Base-by-base conservation (phyloP, 352 stramenopile genomes). In the Globisporangium emineosum region DNA sequence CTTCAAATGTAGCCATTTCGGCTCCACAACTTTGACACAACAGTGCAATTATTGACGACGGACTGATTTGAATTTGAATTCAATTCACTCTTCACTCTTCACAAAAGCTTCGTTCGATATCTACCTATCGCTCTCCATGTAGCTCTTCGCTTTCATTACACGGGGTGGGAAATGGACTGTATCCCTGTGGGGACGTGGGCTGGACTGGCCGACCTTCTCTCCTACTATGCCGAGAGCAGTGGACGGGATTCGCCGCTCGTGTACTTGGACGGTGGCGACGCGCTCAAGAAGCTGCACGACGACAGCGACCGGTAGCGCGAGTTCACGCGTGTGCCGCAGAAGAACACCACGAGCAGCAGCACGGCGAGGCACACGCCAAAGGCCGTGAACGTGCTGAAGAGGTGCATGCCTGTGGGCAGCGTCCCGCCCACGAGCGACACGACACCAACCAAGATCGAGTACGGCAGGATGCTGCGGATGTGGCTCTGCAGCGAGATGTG, bases 381-480 rank as follows among this genome's bases (percentile, higher is more conserved):
- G 21, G 83, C 78, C 19, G 81, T 92, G 68, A 94, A 94, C 53
- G 81, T 75, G 55, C 78, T 92, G 69, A 83, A 87, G 37, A 94
- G 70, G 57, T 89, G 79, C 49, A 92, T 65, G 8, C 79, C 85
- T 25, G 94, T 86, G 10, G 86, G 84, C 35, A 97, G 63, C 37
- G 78, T 77, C 17, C 89, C 89, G 40, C 84, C 75, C 13, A 81
- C 70, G 27, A 95, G 73, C 23, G 86, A 88, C 33, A 96, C 74
- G 37, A 72, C 66, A 23, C 75, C 86, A 7, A 95, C 84, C 17
- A 94, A 64, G 15, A 96, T 40, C 1, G 86, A 82, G 67, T 96
- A 97, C 23, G 87, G 89, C 59, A 93, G 69, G 62, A 93, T 93
- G 67, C 85, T 96, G 56, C 86, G 79, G 40, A 96, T 71, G 63